Evolutionary conservation across 2,329 filamentous ascomycete genomes (phyloP).

Genomic region (Colletotrichum tofieldiae): DNA sequence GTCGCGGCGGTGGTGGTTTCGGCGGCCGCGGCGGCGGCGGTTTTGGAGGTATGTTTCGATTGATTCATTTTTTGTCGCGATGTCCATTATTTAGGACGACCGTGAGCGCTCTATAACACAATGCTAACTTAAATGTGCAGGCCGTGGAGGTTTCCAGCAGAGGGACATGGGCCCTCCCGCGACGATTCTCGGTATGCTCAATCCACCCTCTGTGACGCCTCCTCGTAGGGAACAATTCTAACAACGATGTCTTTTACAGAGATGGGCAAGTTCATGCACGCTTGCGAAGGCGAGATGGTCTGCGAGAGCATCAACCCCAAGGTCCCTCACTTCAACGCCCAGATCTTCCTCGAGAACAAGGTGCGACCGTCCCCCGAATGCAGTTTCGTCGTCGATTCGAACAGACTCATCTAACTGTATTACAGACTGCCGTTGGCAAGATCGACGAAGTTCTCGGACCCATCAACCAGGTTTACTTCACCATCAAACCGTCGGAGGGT

Average conservation of each 20-base stretch:
- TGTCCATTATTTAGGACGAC: not conserved
- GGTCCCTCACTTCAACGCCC: slow-evolving; percentile 98
- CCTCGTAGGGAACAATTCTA: not conserved
- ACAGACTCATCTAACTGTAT: slow-evolving; percentile 4
- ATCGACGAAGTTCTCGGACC: slow-evolving; percentile 98
- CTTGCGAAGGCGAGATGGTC: slow-evolving; percentile 97
- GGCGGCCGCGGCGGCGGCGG: slow-evolving; percentile 42
- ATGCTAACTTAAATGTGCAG: slow-evolving; percentile 30
- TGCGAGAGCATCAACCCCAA: slow-evolving; percentile 96
- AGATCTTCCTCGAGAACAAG: slow-evolving; percentile 99
- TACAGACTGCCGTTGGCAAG: slow-evolving; percentile 88
- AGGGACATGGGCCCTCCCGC: slow-evolving; percentile 44
- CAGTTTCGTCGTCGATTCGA: not conserved
- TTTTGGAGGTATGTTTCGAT: slow-evolving; percentile 20
- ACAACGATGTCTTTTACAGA: slow-evolving; percentile 64
- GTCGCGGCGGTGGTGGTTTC: slow-evolving; percentile 44
- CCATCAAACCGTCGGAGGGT: slow-evolving; percentile 95
- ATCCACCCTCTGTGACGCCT: not conserved
- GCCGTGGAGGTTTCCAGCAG: slow-evolving; percentile 43
- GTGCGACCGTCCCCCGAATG: slow-evolving; percentile 58
- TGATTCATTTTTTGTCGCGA: not conserved
- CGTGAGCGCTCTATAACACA: not conserved
- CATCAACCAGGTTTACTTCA: slow-evolving; percentile 98
- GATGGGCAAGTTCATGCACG: slow-evolving; percentile 95
- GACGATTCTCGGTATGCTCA: slow-evolving; percentile 42